Evolutionary conservation across 2,329 filamentous ascomycete genomes (phyloP), one percentile per base, ranked within the genome.

Genomic region (Xylariales sp.): DNA sequence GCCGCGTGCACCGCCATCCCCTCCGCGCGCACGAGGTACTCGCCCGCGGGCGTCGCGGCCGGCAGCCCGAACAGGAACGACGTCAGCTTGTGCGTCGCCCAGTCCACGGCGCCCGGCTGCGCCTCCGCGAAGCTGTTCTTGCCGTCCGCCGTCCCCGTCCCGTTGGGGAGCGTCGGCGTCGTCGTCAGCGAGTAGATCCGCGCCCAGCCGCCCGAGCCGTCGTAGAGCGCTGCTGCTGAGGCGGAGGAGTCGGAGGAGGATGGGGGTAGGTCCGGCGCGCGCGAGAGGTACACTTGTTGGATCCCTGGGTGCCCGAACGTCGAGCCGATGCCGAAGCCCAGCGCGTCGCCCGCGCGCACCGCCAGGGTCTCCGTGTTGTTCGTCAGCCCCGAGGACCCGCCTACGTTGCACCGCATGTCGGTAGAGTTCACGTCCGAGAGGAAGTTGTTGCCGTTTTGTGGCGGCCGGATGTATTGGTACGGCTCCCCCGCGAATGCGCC

Each of bases 11-110:
- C 56, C 16, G 70, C 73, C 32, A 73, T 58, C 1, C 70, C 72
- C 58, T 74, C 72, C 9, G 71, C 69, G 7, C 73, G 70, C 10
- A 75, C 53, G 6, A 75, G 65, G 49, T 75, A 74, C 62, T 74
- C 72, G 12, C 72, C 73, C n/a, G 69, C 53, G 12, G 71, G 69
- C 39, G 69, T 71, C 9, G 48, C 36, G 10, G 46, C 49, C 30
- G 68, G 68, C 53, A 73, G 60, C 41, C 46, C 6, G 58, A 75
- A 73, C 12, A 56, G 61, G 57, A 74, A 73, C 10, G 63, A 65
- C 34, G 65, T 65, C 58, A 72, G 69, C n/a, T 65, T 71, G 41
- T 70, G 61, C 62, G 71, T 70, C 1, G 73, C 71, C 69, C 71
- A 75, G 34, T 48, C 45, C 12, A 73, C 59, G n/a, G 56, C 64